Evolutionary conservation across 345 rosid genomes (phyloP), one percentile per base, ranked within the genome.

Genomic region (Brassica rapa): DNA sequence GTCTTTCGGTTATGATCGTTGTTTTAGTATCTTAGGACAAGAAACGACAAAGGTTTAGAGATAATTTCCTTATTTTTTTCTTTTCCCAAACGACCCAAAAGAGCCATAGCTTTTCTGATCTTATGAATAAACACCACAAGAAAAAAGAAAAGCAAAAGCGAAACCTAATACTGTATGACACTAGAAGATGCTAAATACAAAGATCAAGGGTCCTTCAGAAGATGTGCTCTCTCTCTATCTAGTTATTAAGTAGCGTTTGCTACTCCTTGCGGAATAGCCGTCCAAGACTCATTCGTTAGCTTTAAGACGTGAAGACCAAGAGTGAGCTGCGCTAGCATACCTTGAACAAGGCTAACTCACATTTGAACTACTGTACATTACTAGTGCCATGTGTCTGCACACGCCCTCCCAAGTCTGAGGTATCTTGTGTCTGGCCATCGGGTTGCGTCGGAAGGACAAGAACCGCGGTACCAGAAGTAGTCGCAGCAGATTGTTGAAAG

Each of bases 291-390:
- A 83, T 55, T 77, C 83, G 57, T 77, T 80, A 32, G 81, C 68
- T 29, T 46, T 62, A 3, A 77, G 35, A 25, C 82, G 71, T 60
- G 89, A 89, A 11, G 97, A 87, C 97, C 99, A 95, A 0, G 90
- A 87, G 82, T 95, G 97, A 29, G 87, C 80, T 0, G 88, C 79
- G 0, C 87, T 89, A 4, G 93, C 94, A 74, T 93, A 95, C 79
- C 98, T 86, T 5, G 99, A 90, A 73, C 89, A 93, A 0, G 98
- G 99, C 77, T 90, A 93, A 75, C 96, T 88, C 70, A 95, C 88
- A 33, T 84, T 60, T 27, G 86, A 72, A 63, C 82, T 35, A 63
- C 57, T 71, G 72, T 56, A 56, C 59, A 70, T 70, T 43, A 70
- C 6, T 2, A 82, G 68, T 35, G 79, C 61, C 12, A 19, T 72